A percentile compares a stretch with the other conserved stretches of the same genome.
Conservation (phyloP, 345 rosid genomes). For the Gossypium anomalum region DNA sequence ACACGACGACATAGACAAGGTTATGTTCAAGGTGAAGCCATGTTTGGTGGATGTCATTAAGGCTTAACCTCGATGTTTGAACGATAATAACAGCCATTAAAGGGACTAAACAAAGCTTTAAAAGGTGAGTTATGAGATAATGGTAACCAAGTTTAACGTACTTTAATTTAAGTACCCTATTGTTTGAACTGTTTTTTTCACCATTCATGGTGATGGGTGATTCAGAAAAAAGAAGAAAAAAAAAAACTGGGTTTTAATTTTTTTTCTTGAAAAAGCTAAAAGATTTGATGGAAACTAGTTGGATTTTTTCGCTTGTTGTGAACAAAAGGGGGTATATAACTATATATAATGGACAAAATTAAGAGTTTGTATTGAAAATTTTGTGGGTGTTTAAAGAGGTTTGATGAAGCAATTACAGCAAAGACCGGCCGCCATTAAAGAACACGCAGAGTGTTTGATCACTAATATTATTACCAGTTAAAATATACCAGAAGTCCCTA, state of each 20-base stretch:
- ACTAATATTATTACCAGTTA: not conserved
- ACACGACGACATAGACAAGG: constrained; percentile 57
- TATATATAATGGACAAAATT: not conserved
- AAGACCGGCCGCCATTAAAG: constrained; percentile 16
- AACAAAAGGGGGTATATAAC: not conserved
- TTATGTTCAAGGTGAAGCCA: constrained; percentile 91
- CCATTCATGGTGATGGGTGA: constrained; percentile 35
- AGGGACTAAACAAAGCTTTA: constrained; percentile 72
- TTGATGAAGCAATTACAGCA: constrained; percentile 15
- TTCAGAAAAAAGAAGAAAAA: not conserved
- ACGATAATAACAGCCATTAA: constrained; percentile 50
- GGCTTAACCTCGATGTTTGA: constrained; percentile 56
- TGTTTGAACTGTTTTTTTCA: constrained; percentile 10
- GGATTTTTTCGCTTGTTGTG: not conserved
- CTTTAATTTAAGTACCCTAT: constrained; percentile 68
- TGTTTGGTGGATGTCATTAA: constrained; percentile 54
- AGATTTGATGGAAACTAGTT: not conserved
- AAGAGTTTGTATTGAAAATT: not conserved
- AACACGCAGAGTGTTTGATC: constrained; percentile 11
- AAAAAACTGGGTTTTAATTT: not conserved
- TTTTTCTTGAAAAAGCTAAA: not conserved
- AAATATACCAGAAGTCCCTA: too few species aligned
- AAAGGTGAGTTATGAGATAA: constrained; percentile 56
- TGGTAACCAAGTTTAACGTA: constrained; percentile 90
- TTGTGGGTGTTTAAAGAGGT: constrained; percentile 10